Evolutionary conservation across 2,329 filamentous ascomycete genomes (phyloP).

Genomic region (Cordyceps militaris): DNA sequence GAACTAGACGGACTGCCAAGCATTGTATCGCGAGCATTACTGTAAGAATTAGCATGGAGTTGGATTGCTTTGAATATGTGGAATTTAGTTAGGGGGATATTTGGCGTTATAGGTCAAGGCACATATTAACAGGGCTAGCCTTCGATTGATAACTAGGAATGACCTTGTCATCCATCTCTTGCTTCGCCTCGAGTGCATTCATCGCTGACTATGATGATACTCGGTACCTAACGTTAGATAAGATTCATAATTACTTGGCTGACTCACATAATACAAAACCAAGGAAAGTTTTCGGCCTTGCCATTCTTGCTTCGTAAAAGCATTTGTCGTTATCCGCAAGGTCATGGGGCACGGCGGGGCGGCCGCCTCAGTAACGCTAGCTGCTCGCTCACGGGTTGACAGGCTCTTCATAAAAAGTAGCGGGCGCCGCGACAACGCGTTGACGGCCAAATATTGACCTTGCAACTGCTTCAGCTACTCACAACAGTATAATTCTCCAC

Average conservation of each 20-base stretch:
- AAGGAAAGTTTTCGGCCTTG: no score
- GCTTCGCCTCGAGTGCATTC: not conserved
- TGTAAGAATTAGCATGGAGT: constrained; percentile 3
- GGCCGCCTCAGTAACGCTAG: no score
- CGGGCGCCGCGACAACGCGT: not conserved
- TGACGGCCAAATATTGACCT: not conserved
- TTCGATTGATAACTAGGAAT: not conserved
- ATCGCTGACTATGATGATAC: no score
- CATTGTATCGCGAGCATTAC: not conserved
- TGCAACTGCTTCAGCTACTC: not conserved
- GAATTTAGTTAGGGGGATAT: not conserved
- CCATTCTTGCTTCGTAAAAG: no score
- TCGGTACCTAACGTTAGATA: no score
- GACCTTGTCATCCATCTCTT: not conserved
- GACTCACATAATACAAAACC: no score
- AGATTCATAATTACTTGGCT: no score
- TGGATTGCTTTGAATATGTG: not conserved
- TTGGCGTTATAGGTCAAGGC: not conserved
- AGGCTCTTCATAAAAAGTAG: no score
- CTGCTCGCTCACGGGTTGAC: no score
- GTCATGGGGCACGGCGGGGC: no score
- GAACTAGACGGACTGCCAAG: not conserved
- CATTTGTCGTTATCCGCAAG: no score
- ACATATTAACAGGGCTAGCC: not conserved
- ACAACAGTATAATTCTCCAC: not conserved